Evolutionary conservation across 495 filamentous ascomycete genomes (phyloP).

Genomic region (Baudoinia panamericana): DNA sequence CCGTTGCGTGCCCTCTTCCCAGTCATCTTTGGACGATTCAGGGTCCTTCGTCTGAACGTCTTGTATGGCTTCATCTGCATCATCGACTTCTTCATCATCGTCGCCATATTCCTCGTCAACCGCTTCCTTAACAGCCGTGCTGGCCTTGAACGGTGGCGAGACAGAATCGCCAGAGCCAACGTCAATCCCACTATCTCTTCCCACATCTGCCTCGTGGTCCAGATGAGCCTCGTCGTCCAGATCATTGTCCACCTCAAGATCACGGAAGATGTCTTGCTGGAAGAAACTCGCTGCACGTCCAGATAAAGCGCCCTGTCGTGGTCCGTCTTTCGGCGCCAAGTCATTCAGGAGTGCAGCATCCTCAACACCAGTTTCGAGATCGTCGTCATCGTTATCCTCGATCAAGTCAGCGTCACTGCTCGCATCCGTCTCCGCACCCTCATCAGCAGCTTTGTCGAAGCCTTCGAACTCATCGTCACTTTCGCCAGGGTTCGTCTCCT

Average conservation of each 20-base stretch:
- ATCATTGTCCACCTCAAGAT: conserved; percentile 49
- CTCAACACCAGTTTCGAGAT: conserved; percentile 26
- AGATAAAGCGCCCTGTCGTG: conserved; percentile 46
- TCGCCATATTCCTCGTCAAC: conserved; percentile 4
- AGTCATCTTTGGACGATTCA: conserved; percentile 52
- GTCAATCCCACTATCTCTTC: conserved; percentile 38
- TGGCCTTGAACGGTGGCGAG: conserved; percentile 10
- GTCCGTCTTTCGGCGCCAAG: conserved; percentile 36
- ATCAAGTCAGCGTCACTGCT: conserved; percentile 29
- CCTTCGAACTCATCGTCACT: conserved; percentile 90
- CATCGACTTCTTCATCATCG: conserved; percentile 30
- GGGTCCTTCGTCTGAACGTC: conserved; percentile 34
- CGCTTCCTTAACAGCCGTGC: background rate
- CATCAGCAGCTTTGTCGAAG: conserved; percentile 46
- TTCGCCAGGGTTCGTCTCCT: conserved; percentile 59
- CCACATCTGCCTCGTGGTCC: conserved; percentile 26
- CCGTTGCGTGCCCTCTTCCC: conserved; percentile 55
- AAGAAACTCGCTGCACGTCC: conserved; percentile 82
- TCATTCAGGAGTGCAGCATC: conserved; percentile 34
- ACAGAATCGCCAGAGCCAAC: conserved; percentile 27
- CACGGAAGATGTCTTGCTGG: conserved; percentile 86
- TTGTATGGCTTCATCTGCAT: conserved; percentile 45
- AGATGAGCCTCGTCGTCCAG: conserved; percentile 40
- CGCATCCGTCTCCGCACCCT: conserved; percentile 17
- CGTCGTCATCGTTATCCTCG: conserved; percentile 39